Conservation (phyloP, 768 basidiomycete species). For the Boletus reticulatus region DNA sequence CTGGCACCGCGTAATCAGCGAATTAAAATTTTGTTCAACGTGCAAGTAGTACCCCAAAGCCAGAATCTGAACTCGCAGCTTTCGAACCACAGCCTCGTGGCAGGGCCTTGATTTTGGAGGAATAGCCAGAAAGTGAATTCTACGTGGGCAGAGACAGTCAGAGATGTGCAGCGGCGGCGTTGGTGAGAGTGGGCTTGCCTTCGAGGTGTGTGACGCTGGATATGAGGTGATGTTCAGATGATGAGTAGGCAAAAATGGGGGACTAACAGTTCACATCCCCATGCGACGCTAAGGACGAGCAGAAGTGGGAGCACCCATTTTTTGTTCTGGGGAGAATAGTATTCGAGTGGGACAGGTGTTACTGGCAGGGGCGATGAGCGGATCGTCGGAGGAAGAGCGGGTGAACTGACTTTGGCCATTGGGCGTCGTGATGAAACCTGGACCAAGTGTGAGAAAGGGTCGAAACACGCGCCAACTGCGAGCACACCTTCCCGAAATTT, state of each 20-base stretch:
- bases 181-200: slow-evolving; percentile 40
- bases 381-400: background rate
- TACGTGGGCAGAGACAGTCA: slow-evolving; percentile 27
- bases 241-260: background rate
- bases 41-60: slow-evolving; percentile 51
- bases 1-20: slow-evolving; percentile 34
- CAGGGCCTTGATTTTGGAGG: slow-evolving; percentile 72
- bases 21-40: background rate
- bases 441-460: background rate
- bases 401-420: slow-evolving; percentile 10
- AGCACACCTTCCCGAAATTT: slow-evolving; percentile 72
- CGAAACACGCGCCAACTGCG: background rate
- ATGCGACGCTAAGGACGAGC: slow-evolving; percentile 68
- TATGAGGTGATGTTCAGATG: background rate
- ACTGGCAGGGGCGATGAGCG: slow-evolving; percentile 36
- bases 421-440: slow-evolving; percentile 16
- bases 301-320: slow-evolving; percentile 66
- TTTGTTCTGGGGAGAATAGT: slow-evolving; percentile 46
- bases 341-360: slow-evolving; percentile 51
- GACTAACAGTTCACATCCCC: slow-evolving; percentile 72
- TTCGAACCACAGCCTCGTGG: slow-evolving; percentile 71
- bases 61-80: slow-evolving; percentile 77
- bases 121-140: slow-evolving; percentile 85
- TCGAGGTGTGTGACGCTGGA: slow-evolving; percentile 76
- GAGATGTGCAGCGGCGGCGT: background rate